phyloP scores from a whole-genome alignment of 495 filamentous ascomycete species.

The Trichoderma orchidacearum region DNA sequence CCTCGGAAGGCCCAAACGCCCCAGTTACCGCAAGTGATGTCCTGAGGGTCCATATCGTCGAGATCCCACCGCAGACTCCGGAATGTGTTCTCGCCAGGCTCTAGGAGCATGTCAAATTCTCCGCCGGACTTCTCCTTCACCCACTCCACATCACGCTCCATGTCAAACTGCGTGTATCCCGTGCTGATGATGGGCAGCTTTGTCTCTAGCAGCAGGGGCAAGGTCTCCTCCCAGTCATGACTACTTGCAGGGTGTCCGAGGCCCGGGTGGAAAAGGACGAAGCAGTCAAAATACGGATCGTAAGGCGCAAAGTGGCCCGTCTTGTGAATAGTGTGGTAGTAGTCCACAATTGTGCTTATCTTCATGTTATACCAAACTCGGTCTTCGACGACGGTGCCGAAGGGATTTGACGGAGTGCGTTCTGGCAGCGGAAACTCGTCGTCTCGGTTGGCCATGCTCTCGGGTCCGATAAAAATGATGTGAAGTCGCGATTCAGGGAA shows the following conservation, averaged over 20 bases:
- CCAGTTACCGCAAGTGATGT: constrained; percentile 93
- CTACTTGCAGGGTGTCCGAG: constrained; percentile 85
- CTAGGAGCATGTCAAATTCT: constrained; percentile 82
- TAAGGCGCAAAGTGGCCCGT: constrained; percentile 79
- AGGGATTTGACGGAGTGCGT: constrained; percentile 73
- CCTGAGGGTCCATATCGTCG: constrained; percentile 88
- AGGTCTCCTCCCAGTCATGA: constrained; percentile 83
- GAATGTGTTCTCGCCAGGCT: constrained; percentile 90
- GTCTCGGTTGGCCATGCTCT: constrained; percentile 84
- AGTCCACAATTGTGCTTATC: constrained; percentile 93
- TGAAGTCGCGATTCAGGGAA: constrained; percentile 75
- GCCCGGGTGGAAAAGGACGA: constrained; percentile 92
- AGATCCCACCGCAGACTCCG: constrained; percentile 93
- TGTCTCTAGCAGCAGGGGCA: constrained; percentile 82
- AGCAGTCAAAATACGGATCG: constrained; percentile 95
- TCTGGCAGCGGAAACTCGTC: constrained; percentile 81
- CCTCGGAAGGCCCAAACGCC: constrained; percentile 93
- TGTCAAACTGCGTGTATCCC: constrained; percentile 89
- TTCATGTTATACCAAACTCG: constrained; percentile 74
- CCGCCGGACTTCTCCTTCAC: constrained; percentile 68
- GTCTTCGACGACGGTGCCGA: constrained; percentile 83
- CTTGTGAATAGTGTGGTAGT: constrained; percentile 93
- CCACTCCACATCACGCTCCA: constrained; percentile 84
- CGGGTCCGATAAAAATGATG: constrained; percentile 88
- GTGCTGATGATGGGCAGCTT: constrained; percentile 90